phyloP scores from a whole-genome alignment of 163 green algal species.

The Trebouxiophyceae sp. region DNA sequence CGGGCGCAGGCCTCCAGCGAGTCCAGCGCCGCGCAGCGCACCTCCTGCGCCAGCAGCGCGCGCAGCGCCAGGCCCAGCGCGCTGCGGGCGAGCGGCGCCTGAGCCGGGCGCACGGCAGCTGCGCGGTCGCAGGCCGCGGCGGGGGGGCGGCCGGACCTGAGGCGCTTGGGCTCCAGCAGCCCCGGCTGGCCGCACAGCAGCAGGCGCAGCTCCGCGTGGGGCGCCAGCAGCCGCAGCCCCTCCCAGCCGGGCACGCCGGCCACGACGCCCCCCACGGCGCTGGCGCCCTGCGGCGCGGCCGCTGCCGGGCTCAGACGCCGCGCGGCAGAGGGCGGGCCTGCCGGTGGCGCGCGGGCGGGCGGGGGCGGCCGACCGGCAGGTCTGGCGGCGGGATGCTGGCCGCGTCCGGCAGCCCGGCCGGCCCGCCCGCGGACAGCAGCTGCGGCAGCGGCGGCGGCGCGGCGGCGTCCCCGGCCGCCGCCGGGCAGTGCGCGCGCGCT shows the following conservation, averaged over 20 bases:
- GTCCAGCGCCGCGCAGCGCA: slow-evolving; percentile 15
- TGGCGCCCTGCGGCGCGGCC: background rate
- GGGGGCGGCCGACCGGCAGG: background rate
- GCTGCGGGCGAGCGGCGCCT: slow-evolving; percentile 21
- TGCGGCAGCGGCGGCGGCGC: slow-evolving; percentile 15
- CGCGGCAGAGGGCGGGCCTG: background rate
- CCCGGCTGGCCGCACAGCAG: slow-evolving; percentile 37
- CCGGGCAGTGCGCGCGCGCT: slow-evolving; percentile 25
- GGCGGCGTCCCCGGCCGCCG: background rate
- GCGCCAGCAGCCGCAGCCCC: slow-evolving; percentile 64
- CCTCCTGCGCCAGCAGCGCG: slow-evolving; percentile 66
- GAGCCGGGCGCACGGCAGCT: too few species aligned
- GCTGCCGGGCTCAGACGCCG: background rate
- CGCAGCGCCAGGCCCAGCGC: slow-evolving; percentile 66
- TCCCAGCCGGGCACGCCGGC: slow-evolving; percentile 52
- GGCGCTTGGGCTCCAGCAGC: slow-evolving; percentile 45
- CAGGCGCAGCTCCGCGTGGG: slow-evolving; percentile 70
- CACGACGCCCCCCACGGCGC: slow-evolving; percentile 12
- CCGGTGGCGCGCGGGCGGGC: background rate
- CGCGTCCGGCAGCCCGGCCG: slow-evolving; percentile 49
- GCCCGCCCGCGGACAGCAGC: slow-evolving; percentile 22
- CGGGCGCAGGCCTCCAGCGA: slow-evolving; percentile 14
- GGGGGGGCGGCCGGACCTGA: slow-evolving; percentile 29
- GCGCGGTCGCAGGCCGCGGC: too few species aligned
- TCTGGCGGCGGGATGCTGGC: slow-evolving; percentile 32